These are phyloP conservation scores for Lentinula lateritia DNA, from an alignment of 768 basidiomycete species.

Conservation along the genomic window DNA sequence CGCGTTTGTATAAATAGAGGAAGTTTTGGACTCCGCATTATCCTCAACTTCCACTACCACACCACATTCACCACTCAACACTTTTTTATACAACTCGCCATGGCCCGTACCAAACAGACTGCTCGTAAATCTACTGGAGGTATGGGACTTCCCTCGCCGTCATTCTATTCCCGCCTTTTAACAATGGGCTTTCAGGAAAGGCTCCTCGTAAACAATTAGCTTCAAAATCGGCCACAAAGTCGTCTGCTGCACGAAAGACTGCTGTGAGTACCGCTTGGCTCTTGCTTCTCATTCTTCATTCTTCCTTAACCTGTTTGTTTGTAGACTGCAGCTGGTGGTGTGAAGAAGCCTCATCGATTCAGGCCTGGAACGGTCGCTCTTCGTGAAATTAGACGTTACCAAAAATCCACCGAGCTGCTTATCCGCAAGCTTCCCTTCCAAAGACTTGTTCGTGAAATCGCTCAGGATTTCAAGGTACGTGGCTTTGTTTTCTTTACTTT, in stretches of 20 bases:
- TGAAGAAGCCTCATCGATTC: slow-evolving; percentile 91
- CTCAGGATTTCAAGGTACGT: slow-evolving; percentile 83
- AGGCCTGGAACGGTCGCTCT: slow-evolving; percentile 82
- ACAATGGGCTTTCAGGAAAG: slow-evolving; percentile 32
- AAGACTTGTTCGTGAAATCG: slow-evolving; percentile 85
- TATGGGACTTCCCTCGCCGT: slow-evolving; percentile 29
- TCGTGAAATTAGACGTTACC: slow-evolving; percentile 85
- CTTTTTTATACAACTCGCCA: slow-evolving; percentile 15
- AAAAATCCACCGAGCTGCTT: slow-evolving; percentile 82
- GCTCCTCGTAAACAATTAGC: slow-evolving; percentile 71
- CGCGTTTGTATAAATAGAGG: slow-evolving; percentile 21
- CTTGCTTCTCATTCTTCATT: no score
- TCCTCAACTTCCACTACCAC: slow-evolving; percentile 8
- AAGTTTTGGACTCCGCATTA: background rate
- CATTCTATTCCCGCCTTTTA: background rate
- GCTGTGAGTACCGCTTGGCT: no score
- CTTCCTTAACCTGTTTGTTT: no score
- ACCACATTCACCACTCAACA: background rate
- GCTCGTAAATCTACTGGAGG: slow-evolving; percentile 59
- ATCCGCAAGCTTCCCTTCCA: slow-evolving; percentile 90
- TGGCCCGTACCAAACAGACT: slow-evolving; percentile 57
- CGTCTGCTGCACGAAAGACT: slow-evolving; percentile 48
- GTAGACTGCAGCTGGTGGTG: slow-evolving; percentile 85
- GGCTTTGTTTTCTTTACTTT: background rate
- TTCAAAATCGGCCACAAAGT: slow-evolving; percentile 39